phyloP scores from a whole-genome alignment of 768 basidiomycete genomes.

The Hygrocybe coccinea region DNA sequence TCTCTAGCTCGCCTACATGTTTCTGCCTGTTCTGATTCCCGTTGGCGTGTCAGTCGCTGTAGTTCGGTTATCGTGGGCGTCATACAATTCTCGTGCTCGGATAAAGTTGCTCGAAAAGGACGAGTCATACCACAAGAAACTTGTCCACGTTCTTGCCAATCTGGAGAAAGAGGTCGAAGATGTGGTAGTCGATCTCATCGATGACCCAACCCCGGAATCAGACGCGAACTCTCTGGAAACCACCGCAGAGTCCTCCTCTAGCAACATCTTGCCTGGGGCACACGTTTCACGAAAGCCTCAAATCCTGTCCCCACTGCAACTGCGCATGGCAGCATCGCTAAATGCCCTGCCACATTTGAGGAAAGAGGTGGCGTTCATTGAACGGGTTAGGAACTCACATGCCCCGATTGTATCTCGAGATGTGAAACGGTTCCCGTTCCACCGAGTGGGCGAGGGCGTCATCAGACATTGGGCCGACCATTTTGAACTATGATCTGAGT shows the following conservation, averaged over 20 bases:
- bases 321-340: constrained; percentile 50
- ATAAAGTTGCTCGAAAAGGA: constrained; percentile 62
- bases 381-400: constrained; percentile 58
- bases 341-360: constrained; percentile 64
- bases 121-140: constrained; percentile 41
- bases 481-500: constrained; percentile 38
- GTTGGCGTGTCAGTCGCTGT: constrained; percentile 49
- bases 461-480: constrained; percentile 67
- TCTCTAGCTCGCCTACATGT: constrained; percentile 44
- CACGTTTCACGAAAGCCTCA: constrained; percentile 38
- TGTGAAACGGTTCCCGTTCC: constrained; percentile 50
- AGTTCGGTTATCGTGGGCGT: constrained; percentile 52
- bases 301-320: constrained; percentile 53
- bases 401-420: constrained; percentile 69
- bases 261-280: no score
- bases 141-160: constrained; percentile 51
- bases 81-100: constrained; percentile 57
- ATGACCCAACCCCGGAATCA: constrained; percentile 21
- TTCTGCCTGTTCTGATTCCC: constrained; percentile 66
- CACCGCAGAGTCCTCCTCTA: no score
- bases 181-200: constrained; percentile 55
- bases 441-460: constrained; percentile 59
- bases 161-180: constrained; percentile 61
- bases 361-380: constrained; percentile 68
- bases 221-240: background rate